Evolutionary conservation across 306 rosid genomes (phyloP).

Genomic region (Prunus fruticosa): DNA sequence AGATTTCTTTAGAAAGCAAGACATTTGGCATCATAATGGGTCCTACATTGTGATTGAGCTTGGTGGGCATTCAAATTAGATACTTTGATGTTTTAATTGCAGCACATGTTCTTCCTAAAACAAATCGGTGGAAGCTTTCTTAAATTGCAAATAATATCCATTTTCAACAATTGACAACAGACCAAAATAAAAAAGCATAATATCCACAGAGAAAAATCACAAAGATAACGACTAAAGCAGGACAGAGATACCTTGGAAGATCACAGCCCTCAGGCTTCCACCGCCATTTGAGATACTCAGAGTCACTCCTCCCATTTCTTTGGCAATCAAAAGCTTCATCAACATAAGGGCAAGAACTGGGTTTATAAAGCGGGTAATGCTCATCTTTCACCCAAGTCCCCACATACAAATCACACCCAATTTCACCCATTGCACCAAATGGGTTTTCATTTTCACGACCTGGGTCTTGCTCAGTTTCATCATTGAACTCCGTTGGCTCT

Average conservation of each 20-base stretch:
- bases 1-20: background rate
- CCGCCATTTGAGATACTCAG: conserved; percentile 73
- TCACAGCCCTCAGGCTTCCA: conserved; percentile 89
- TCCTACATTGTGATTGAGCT: background rate
- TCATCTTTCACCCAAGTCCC: conserved; percentile 86
- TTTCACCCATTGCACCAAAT: conserved; percentile 21
- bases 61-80: background rate
- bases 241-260: conserved; percentile 65
- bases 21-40: background rate
- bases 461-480: background rate
- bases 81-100: background rate
- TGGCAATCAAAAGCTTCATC: conserved; percentile 90
- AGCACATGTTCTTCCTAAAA: background rate
- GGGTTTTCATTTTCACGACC: conserved; percentile 1
- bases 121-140: background rate
- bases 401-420: conserved; percentile 59
- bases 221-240: background rate
- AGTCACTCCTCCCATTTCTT: conserved; percentile 65
- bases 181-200: background rate
- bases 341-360: conserved; percentile 88
- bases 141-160: no score
- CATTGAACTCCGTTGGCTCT: conserved; percentile 8
- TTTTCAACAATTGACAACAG: background rate
- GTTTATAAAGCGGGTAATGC: conserved; percentile 58
- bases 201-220: background rate